Evolutionary conservation across 768 basidiomycete species (phyloP).

Genomic region (Amanita phalloides): DNA sequence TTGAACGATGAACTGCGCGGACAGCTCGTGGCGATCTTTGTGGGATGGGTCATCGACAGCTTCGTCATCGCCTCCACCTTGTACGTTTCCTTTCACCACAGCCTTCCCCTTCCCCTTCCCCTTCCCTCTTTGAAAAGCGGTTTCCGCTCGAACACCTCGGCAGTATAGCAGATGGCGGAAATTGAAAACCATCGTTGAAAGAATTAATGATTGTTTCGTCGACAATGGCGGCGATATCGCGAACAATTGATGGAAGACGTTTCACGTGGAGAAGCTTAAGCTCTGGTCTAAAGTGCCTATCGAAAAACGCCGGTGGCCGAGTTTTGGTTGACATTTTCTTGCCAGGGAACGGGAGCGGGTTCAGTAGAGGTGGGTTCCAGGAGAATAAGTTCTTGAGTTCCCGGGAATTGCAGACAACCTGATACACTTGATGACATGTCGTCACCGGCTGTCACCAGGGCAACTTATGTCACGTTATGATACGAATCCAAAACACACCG

Average conservation of each 20-base stretch:
- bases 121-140: slow-evolving; percentile 1
- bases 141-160: slow-evolving; percentile 1
- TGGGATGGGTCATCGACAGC: slow-evolving; percentile 5
- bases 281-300: too few species aligned
- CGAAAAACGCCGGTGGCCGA: slow-evolving; percentile 5
- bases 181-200: slow-evolving; percentile 1
- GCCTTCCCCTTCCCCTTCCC: slow-evolving; percentile 4
- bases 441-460: too few species aligned
- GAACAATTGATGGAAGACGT: slow-evolving; percentile 9
- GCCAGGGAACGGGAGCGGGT: not conserved
- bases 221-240: not conserved
- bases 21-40: slow-evolving; percentile 7
- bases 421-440: too few species aligned
- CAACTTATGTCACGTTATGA: too few species aligned
- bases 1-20: slow-evolving; percentile 9
- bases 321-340: slow-evolving; percentile 2
- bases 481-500: too few species aligned
- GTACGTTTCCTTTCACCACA: slow-evolving; percentile 5
- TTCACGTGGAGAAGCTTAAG: not conserved
- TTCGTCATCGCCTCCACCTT: slow-evolving; percentile 7
- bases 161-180: slow-evolving; percentile 1
- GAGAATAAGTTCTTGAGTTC: not conserved
- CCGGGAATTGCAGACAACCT: too few species aligned
- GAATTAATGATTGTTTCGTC: slow-evolving; percentile 2
- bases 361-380: slow-evolving; percentile 8